Evolutionary conservation across 495 filamentous ascomycete genomes (phyloP).

Genomic region (Clohesyomyces aquaticus): DNA sequence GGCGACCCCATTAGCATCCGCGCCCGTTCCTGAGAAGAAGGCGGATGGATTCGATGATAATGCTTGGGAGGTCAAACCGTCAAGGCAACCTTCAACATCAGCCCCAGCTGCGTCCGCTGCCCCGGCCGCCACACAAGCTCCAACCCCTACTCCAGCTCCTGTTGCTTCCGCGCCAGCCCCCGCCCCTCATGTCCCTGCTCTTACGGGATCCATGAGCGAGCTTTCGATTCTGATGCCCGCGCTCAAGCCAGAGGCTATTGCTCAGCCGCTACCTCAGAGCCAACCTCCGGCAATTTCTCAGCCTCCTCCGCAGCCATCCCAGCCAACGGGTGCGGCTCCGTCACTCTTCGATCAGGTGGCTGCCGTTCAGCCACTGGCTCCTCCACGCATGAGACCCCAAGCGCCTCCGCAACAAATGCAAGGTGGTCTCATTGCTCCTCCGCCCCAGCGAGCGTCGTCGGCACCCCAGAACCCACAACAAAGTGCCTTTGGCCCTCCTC

Average conservation of each 20-base stretch:
- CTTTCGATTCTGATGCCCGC: slow-evolving; percentile 34
- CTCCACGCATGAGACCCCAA: slow-evolving; percentile 71
- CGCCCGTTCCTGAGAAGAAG: slow-evolving; percentile 51
- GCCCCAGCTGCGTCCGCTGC: slow-evolving; percentile 60
- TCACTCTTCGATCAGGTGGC: slow-evolving; percentile 40
- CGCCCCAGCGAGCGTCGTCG: slow-evolving; percentile 81
- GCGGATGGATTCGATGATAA: slow-evolving; percentile 87
- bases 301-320: slow-evolving; percentile 35
- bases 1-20: slow-evolving; percentile 56
- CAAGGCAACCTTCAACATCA: slow-evolving; percentile 59
- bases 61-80: slow-evolving; percentile 96
- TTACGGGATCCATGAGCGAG: slow-evolving; percentile 29
- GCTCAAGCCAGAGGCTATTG: slow-evolving; percentile 23
- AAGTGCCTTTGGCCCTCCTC: slow-evolving; percentile 68
- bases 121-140: slow-evolving; percentile 74
- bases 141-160: slow-evolving; percentile 49
- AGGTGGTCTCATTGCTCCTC: slow-evolving; percentile 75
- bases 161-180: slow-evolving; percentile 32
- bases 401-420: slow-evolving; percentile 66
- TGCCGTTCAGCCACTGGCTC: slow-evolving; percentile 44
- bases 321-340: slow-evolving; percentile 40
- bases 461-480: slow-evolving; percentile 84
- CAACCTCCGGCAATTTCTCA: slow-evolving; percentile 47
- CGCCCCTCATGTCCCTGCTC: slow-evolving; percentile 42
- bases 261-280: slow-evolving; percentile 15